A percentile compares a stretch with the other conserved stretches of the same genome.
These are phyloP conservation scores for Syncephalastrum contaminatum DNA, from an alignment of 371 early-diverging fungal species.

Conservation along the genomic window DNA sequence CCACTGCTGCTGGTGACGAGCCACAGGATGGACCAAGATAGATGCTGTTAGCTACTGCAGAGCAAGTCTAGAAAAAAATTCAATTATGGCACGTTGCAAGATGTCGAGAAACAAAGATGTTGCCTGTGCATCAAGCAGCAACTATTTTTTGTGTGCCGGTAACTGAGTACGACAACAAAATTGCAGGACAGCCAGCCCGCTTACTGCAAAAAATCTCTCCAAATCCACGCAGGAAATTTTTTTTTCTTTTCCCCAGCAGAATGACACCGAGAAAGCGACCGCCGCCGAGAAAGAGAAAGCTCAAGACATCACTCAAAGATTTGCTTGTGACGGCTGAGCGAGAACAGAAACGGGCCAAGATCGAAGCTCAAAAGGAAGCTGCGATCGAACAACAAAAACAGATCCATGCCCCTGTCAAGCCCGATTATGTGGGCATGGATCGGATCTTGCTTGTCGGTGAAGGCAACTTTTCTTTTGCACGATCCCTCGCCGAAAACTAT, in stretches of 20 bases:
- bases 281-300: constrained; percentile 17
- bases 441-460: constrained; percentile 70
- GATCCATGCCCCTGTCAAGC: constrained; percentile 15
- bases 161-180: too few species aligned
- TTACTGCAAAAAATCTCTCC: too few species aligned
- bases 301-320: constrained; percentile 12
- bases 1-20: too few species aligned
- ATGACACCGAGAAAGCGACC: constrained; percentile 1
- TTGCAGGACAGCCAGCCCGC: too few species aligned
- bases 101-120: too few species aligned
- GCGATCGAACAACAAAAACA: constrained; percentile 4
- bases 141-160: too few species aligned
- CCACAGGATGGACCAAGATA: too few species aligned
- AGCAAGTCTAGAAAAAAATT: too few species aligned
- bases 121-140: too few species aligned
- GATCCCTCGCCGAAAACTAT: constrained; percentile 57
- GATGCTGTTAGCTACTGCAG: too few species aligned
- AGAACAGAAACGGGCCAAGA: constrained; percentile 2
- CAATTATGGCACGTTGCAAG: too few species aligned
- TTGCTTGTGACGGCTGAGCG: constrained; percentile 5
- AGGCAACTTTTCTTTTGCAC: constrained; percentile 90
- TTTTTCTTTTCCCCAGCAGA: neutral
- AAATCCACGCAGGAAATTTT: neutral
- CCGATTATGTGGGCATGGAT: constrained; percentile 49
- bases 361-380: constrained; percentile 11